A percentile compares a stretch with the other conserved stretches of the same genome.
These are phyloP conservation scores for Lojkania enalia DNA, from an alignment of 2,329 filamentous ascomycete genomes.

Conservation along the genomic window DNA sequence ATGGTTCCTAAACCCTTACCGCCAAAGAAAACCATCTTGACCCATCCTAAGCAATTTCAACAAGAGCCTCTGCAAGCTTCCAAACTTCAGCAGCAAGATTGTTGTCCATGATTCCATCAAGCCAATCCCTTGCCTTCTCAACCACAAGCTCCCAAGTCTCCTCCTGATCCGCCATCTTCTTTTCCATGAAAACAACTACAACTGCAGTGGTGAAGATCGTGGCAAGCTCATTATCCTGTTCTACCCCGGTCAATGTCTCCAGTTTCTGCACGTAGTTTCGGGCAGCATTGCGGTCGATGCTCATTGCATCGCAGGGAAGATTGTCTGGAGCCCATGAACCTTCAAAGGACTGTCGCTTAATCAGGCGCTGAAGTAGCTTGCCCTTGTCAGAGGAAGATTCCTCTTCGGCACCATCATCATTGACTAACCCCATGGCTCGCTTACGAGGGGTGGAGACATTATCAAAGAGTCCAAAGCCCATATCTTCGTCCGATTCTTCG, in stretches of 20 bases:
- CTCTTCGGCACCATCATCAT: not conserved
- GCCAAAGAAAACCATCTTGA: not conserved
- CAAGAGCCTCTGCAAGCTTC: not conserved
- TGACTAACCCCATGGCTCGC: not conserved
- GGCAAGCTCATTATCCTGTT: conserved; percentile 18
- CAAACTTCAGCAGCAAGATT: not conserved
- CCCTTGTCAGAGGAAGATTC: not conserved
- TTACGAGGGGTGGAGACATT: not conserved
- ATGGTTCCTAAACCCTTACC: no score
- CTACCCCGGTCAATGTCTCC: conserved; percentile 5
- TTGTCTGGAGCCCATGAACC: conserved; percentile 55
- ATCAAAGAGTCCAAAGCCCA: conserved; percentile 16
- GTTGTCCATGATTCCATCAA: conserved; percentile 32
- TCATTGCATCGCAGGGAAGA: conserved; percentile 22
- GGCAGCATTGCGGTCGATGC: conserved; percentile 14
- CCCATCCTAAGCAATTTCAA: not conserved
- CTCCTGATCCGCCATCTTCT: conserved; percentile 48
- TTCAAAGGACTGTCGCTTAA: conserved; percentile 58
- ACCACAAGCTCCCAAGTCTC: conserved; percentile 66
- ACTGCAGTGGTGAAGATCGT: conserved; percentile 40
- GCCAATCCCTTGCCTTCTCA: conserved; percentile 60
- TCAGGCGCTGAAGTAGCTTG: conserved; percentile 48
- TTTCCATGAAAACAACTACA: conserved; percentile 55
- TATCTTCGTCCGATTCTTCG: conserved; percentile 10
- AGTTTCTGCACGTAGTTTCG: conserved; percentile 5